A percentile compares a stretch with the other conserved stretches of the same genome.
These are phyloP conservation scores for Blumeria graminis DNA, from an alignment of 2,329 filamentous ascomycete genomes.

Conservation along the genomic window DNA sequence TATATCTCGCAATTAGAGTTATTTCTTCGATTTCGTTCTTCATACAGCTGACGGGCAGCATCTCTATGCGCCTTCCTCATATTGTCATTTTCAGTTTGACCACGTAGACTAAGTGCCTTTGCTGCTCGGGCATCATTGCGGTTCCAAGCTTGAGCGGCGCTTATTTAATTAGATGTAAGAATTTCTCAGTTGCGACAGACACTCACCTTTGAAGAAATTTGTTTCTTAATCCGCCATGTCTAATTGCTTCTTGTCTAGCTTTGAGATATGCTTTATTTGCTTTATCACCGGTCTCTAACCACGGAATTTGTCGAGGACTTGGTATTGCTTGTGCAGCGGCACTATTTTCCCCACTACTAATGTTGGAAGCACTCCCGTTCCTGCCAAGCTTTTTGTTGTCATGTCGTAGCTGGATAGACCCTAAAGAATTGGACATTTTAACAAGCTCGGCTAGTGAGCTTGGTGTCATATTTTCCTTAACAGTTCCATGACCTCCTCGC, in stretches of 20 bases:
- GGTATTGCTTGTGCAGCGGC: slow-evolving; percentile 62
- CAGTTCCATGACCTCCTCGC: slow-evolving; percentile 55
- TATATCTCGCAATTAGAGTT: slow-evolving; percentile 47
- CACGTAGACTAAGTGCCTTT: slow-evolving; percentile 79
- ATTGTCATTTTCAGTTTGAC: slow-evolving; percentile 86
- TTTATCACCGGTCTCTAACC: slow-evolving; percentile 78
- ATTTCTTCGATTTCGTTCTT: slow-evolving; percentile 63
- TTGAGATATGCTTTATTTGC: slow-evolving; percentile 91
- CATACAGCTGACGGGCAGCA: slow-evolving; percentile 75
- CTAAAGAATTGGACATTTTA: slow-evolving; percentile 80
- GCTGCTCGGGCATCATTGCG: slow-evolving; percentile 89
- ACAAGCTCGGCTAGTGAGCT: slow-evolving; percentile 83
- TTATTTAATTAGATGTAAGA: slow-evolving; percentile 18
- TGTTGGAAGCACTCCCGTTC: slow-evolving; percentile 39
- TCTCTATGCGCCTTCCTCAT: slow-evolving; percentile 96
- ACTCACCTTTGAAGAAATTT: slow-evolving; percentile 82
- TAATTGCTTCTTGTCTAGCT: slow-evolving; percentile 84
- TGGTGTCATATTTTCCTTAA: slow-evolving; percentile 41
- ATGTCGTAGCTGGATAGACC: slow-evolving; percentile 32
- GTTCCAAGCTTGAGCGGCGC: slow-evolving; percentile 95
- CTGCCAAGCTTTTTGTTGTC: slow-evolving; percentile 34
- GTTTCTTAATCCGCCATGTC: slow-evolving; percentile 85
- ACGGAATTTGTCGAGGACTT: slow-evolving; percentile 76
- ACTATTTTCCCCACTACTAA: slow-evolving; percentile 52
- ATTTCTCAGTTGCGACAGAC: not conserved